A percentile compares a stretch with the other conserved stretches of the same genome.
Conservation (phyloP, 768 basidiomycete species). For the Podaxis rugospora region DNA sequence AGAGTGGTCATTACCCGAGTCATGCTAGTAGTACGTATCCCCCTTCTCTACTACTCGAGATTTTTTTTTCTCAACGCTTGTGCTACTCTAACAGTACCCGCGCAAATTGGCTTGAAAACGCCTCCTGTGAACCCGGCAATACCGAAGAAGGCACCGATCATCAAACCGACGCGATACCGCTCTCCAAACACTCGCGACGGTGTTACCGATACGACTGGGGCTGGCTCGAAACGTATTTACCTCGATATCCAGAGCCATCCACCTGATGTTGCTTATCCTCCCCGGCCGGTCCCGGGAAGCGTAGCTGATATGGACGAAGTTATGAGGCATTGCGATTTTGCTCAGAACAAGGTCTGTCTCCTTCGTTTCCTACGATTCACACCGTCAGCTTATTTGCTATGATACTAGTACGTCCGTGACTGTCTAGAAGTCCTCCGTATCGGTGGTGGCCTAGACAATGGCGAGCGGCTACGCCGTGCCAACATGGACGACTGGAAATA, state of each 20-base stretch:
- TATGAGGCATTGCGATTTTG: constrained; percentile 84
- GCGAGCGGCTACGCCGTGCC: constrained; percentile 65
- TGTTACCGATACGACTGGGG: constrained; percentile 52
- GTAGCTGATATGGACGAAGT: constrained; percentile 87
- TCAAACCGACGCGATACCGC: constrained; percentile 47
- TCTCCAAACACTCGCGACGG: constrained; percentile 37
- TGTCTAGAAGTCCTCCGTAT: constrained; percentile 87
- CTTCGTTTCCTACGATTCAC: background rate
- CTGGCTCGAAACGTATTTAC: constrained; percentile 74
- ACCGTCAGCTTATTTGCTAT: background rate
- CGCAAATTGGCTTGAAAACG: constrained; percentile 50
- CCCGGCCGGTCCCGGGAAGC: constrained; percentile 75
- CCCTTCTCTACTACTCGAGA: background rate
- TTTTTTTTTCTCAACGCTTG: background rate
- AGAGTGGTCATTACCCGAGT: constrained; percentile 87
- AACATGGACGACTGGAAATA: constrained; percentile 76
- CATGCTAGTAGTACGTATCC: constrained; percentile 52
- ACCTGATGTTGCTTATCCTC: constrained; percentile 72
- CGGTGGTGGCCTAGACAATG: constrained; percentile 81
- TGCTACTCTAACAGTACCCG: constrained; percentile 45
- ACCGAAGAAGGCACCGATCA: constrained; percentile 41
- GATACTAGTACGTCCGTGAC: constrained; percentile 82
- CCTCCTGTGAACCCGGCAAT: constrained; percentile 65
- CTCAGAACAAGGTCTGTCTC: constrained; percentile 53
- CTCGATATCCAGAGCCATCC: constrained; percentile 58